phyloP scores from a whole-genome alignment of 352 stramenopile genomes.

The Globisporangium middletonii region DNA sequence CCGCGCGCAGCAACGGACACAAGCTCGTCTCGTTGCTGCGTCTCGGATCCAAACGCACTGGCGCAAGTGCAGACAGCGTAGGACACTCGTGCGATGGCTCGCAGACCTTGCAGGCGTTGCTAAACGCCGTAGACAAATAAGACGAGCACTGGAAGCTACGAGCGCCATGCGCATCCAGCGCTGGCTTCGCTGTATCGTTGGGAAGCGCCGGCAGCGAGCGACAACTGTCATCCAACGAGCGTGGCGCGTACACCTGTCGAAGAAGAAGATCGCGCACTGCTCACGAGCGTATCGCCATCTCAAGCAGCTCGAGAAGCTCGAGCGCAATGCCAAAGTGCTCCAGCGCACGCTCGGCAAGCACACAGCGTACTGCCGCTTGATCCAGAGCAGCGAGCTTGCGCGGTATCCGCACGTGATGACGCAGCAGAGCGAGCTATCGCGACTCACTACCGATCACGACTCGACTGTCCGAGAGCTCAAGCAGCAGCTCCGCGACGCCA shows the following conservation, averaged over 20 bases:
- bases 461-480: conserved; percentile 14
- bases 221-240: conserved; percentile 29
- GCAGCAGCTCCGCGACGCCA: conserved; percentile 15
- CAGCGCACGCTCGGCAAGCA: conserved; percentile 32
- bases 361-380: conserved; percentile 23
- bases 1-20: conserved; percentile 12
- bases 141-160: neutral
- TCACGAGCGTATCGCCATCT: conserved; percentile 23
- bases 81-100: conserved; percentile 12
- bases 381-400: conserved; percentile 20
- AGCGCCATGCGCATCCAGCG: conserved; percentile 21
- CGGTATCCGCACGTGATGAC: conserved; percentile 24
- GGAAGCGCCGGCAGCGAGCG: conserved; percentile 8
- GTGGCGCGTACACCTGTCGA: conserved; percentile 36
- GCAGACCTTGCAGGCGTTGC: conserved; percentile 21
- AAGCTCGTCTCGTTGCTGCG: conserved; percentile 16
- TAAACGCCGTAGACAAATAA: conserved; percentile 4
- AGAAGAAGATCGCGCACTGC: conserved; percentile 27
- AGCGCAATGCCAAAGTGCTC: conserved; percentile 34
- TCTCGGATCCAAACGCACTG: conserved; percentile 32
- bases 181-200: conserved; percentile 17
- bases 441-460: neutral
- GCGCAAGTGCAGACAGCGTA: conserved; percentile 7
- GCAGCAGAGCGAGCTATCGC: conserved; percentile 3
- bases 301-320: conserved; percentile 19